Conservation (phyloP, 2,329 filamentous ascomycete species). For the Epichloe festucae region DNA sequence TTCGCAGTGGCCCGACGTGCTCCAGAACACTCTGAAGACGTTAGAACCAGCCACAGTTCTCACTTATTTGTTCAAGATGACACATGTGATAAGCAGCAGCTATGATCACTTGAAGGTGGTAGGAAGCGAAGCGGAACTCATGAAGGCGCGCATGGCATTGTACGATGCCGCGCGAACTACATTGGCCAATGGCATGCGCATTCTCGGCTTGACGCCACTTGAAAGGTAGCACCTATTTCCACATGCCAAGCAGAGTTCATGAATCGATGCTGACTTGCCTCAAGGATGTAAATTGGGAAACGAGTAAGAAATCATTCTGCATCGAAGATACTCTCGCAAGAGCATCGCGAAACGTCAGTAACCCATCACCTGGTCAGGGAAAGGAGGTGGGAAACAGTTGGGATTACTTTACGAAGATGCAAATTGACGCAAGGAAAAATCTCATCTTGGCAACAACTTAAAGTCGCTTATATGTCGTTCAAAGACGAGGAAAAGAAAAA, state of each 20-base stretch:
- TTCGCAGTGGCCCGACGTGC: slow-evolving; percentile 75
- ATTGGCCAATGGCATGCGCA: slow-evolving; percentile 68
- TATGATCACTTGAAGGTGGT: slow-evolving; percentile 75
- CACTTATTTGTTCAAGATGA: slow-evolving; percentile 73
- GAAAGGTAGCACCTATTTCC: slow-evolving; percentile 29
- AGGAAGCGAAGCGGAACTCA: slow-evolving; percentile 61
- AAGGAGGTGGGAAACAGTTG: neutral
- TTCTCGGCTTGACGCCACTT: slow-evolving; percentile 67
- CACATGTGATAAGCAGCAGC: slow-evolving; percentile 63
- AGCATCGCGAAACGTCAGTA: neutral
- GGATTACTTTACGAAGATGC: too few species aligned
- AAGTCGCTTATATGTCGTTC: too few species aligned
- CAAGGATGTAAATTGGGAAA: slow-evolving; percentile 2
- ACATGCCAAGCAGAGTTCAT: neutral
- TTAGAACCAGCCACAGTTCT: slow-evolving; percentile 52
- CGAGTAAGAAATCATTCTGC: too few species aligned
- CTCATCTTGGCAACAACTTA: too few species aligned
- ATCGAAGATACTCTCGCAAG: too few species aligned
- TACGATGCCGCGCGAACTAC: slow-evolving; percentile 67
- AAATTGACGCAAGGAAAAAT: too few species aligned
- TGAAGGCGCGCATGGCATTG: slow-evolving; percentile 36
- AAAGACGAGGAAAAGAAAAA: too few species aligned
- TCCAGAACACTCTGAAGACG: slow-evolving; percentile 73
- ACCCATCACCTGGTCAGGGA: neutral
- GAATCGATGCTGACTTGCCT: neutral